Evolutionary conservation across 495 filamentous ascomycete genomes (phyloP), one percentile per base, ranked within the genome.

Genomic region (Penicillium coprophilum): DNA sequence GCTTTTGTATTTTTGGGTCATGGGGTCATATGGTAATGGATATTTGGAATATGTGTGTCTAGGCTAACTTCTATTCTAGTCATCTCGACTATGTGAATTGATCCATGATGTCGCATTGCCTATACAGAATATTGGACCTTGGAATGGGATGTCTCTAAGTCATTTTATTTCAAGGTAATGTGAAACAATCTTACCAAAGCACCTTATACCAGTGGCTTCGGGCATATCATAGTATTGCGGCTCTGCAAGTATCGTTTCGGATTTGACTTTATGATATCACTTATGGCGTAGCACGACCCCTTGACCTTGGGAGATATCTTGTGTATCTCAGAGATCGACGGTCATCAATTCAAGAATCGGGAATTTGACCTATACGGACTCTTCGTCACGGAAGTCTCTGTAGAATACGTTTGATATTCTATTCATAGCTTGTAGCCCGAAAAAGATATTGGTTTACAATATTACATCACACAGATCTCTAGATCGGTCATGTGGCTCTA

Each of bases 401-500:
- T 23, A 17, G 6, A 38, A 17, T 17, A n/a, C 2, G n/a, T 17
- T 7, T 9, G 17, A 3, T 17, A 17, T 17, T 38, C 34, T 38
- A 38, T 38, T 38, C 15, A 38, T 38, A 38, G 34, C 13, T 36
- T 9, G n/a, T n/a, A 36, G 12, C 34, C 34, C 15, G 34, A 38
- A 9, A 38, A n/a, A 38, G 15, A 3, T 38, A 8, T 17, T 36
- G 15, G 13, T 36, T 38, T 17, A 17, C 7, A 38, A 38, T 17
- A 17, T 38, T 3, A 38, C 13, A 13, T 36, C 12, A 1, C 8
- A 28, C 20, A 17, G 31, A 39, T 50, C 32, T 28, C 19, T 15
- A 28, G 23, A 40, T 1, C 38, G 48, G 21, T 50, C 48, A 50
- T 50, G 48, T 50, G 48, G 13, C 7, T 36, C 13, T 23, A 50